Conservation (phyloP, 441 rosid genomes). For the Jatropha podagrica region DNA sequence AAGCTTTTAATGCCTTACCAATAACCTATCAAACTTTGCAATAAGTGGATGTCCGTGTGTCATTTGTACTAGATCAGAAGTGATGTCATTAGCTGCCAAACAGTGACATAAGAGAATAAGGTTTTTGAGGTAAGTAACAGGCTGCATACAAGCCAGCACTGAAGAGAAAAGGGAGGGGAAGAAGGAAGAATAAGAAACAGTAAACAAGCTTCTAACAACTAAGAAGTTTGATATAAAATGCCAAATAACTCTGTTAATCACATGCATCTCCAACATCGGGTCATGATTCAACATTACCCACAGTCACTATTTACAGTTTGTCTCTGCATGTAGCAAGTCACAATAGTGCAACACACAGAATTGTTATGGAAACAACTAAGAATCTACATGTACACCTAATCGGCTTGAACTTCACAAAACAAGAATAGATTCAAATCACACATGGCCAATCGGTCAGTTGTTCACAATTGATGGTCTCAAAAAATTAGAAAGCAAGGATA, state of each 20-base stretch:
- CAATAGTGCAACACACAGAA: neutral
- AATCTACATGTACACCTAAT: neutral
- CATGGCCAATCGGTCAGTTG: neutral
- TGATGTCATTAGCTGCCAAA: slow-evolving; percentile 40
- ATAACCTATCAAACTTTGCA: slow-evolving; percentile 63
- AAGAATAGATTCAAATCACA: neutral
- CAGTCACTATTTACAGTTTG: slow-evolving; percentile 5
- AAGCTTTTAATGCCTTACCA: slow-evolving; percentile 48
- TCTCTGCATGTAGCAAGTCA: neutral
- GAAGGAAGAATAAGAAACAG: neutral
- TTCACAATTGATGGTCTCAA: neutral
- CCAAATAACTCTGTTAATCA: neutral
- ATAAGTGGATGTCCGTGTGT: slow-evolving; percentile 52
- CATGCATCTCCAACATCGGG: neutral
- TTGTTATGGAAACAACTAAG: neutral
- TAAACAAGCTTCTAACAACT: slow-evolving; percentile 23
- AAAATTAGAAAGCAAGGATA: neutral
- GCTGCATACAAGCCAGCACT: slow-evolving; percentile 2
- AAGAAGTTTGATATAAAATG: neutral
- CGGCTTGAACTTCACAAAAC: neutral
- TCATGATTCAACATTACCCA: neutral
- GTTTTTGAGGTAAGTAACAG: slow-evolving; percentile 16
- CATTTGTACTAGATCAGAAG: slow-evolving; percentile 44
- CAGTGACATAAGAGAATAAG: slow-evolving; percentile 17
- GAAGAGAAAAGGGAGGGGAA: neutral